Conservation (phyloP, 768 basidiomycete genomes). For the Pulveroboletus sp. region DNA sequence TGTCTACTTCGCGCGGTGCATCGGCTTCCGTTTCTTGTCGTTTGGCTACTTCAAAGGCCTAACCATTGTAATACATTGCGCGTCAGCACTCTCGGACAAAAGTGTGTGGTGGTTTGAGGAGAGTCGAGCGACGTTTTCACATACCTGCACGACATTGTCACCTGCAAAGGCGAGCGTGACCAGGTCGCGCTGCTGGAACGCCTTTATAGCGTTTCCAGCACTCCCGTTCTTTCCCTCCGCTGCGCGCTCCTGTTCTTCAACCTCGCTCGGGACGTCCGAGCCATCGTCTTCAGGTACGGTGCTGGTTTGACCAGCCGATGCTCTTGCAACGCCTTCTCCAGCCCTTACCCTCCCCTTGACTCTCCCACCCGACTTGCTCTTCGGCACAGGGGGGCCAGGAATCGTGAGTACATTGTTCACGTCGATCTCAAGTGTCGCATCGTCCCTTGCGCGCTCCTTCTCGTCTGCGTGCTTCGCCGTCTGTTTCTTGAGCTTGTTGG, state of each 20-base stretch:
- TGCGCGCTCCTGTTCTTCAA: constrained; percentile 61
- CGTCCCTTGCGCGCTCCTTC: constrained; percentile 58
- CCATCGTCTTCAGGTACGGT: constrained; percentile 25
- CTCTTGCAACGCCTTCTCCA: background rate
- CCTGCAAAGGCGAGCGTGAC: constrained; percentile 95
- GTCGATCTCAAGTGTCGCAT: constrained; percentile 77
- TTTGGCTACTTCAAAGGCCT: constrained; percentile 89
- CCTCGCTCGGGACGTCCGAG: constrained; percentile 58
- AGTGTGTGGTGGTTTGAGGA: background rate
- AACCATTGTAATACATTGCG: background rate
- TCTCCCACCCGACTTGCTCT: constrained; percentile 5
- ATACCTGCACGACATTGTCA: constrained; percentile 88
- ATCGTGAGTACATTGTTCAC: constrained; percentile 14
- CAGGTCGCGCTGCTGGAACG: constrained; percentile 87
- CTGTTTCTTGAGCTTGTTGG: constrained; percentile 69
- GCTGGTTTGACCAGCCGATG: constrained; percentile 7
- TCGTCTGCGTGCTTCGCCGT: constrained; percentile 52
- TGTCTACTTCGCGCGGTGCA: constrained; percentile 84
- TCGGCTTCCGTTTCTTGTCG: constrained; percentile 77
- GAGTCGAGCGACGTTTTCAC: constrained; percentile 12
- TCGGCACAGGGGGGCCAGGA: constrained; percentile 7
- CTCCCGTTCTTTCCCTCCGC: constrained; percentile 46
- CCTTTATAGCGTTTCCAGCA: constrained; percentile 42
- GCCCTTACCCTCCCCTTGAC: constrained; percentile 15
- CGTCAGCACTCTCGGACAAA: background rate